Base-by-base conservation (phyloP, 306 rosid species). In the Senna siamea region DNA sequence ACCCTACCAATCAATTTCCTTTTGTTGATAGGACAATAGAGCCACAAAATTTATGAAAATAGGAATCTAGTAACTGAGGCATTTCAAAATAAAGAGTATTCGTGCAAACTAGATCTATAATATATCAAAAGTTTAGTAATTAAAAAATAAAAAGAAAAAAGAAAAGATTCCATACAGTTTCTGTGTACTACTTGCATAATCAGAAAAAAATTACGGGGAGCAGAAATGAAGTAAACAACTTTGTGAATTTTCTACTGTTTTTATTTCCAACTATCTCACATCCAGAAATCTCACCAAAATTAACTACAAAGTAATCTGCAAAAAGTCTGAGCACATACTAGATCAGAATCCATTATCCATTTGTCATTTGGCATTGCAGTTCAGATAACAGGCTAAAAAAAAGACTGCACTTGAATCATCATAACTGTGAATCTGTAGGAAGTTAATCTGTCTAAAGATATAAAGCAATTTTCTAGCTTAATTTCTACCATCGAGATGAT, bases 301-400 rank as follows among this genome's bases (percentile, higher is more conserved):
- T 41, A 14, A 70, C 9, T 19, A 10, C 2, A 8, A 66, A 23
- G 18, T 5, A 6, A 40, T 32, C 18, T 19, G 8, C 9, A 23
- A 71, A 40, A 14, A 13, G 28, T 57, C 17, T 57, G 63, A 7
- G 62, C 2, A 79, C 15, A 17, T 22, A 12, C 2, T 68, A 59
- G 43, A 50, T 72, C 55, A 44, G 52, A 60, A 74, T 32, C 44
- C 66, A 38, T 15, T 60, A 74, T 41, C 44, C 66, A 28, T 20
- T 60, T n/a, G 58, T 17, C 76, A 68, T 48, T 73, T 46, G 47
- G 6, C 65, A 79, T 59, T n/a, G 54, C 61, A 53, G n/a, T 40
- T 73, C 75, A 79, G 52, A 73, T 30, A 58, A 41, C 40, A 73
- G 57, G 66, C 47, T 47, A 58, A 48, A 38, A 71, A n/a, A 55